Conservation (phyloP, 257 asterid species). For the Petunia secreta region DNA sequence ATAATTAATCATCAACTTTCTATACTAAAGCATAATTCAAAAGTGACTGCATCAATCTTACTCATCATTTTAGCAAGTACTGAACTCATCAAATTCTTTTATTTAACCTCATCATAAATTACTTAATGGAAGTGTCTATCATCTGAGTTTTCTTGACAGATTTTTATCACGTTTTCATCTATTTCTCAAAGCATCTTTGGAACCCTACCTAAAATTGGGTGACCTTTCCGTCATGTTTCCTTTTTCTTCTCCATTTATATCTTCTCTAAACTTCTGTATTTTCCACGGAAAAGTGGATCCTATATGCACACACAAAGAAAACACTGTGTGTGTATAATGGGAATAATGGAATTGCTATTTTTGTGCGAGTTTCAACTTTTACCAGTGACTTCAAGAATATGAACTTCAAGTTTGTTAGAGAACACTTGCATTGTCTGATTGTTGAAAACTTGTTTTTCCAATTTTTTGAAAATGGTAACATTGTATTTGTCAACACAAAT, state of each 20-base stretch:
- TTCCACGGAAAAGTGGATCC: slow-evolving; percentile 11
- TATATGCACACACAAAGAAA: background rate
- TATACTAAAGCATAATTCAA: background rate
- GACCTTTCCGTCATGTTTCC: background rate
- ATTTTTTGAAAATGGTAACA: background rate
- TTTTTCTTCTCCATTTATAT: background rate
- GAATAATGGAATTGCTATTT: background rate
- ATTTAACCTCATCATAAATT: background rate
- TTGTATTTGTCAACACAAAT: too few relatives aligned
- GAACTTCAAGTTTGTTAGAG: slow-evolving; percentile 11
- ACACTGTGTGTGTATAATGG: background rate
- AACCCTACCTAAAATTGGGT: background rate
- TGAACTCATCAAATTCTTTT: background rate
- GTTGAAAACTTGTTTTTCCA: slow-evolving; percentile 2
- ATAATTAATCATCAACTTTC: background rate
- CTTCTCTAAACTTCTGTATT: background rate
- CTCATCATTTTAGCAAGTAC: slow-evolving; percentile 17
- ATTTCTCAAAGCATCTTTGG: slow-evolving; percentile 19
- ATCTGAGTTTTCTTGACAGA: slow-evolving; percentile 14
- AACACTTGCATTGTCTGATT: background rate
- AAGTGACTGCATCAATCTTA: slow-evolving; percentile 8
- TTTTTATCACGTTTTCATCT: background rate
- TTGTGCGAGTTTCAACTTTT: background rate
- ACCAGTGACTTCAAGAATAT: background rate
- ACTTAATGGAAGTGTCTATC: slow-evolving; percentile 3